Base-by-base conservation (phyloP, 495 filamentous ascomycete genomes). In the Echria macrotheca region DNA sequence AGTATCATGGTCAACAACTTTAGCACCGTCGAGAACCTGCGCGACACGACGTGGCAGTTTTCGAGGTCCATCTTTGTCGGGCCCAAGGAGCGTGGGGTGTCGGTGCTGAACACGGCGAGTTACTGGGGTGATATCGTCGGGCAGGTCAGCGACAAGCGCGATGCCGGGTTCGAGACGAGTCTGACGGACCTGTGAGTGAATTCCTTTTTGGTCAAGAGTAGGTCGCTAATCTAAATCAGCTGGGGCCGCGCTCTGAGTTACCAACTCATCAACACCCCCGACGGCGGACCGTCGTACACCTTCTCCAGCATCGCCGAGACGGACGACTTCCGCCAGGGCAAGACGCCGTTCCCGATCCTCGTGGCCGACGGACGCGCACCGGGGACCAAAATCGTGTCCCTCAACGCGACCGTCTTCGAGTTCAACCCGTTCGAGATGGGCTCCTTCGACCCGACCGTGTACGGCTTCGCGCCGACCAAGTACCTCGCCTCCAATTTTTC, bases 1-100 rank as follows among this genome's bases (percentile, higher is more conserved):
- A 89, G 85, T 23, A 77, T 97, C 14, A 93, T 81, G 58, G 72
- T 84, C 50, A 97, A 96, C 70, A 97, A 96, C 67, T 97, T 91
- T 70, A 85, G 84, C 25, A 83, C 80, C 12, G 76, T 96, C 33
- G 61, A 78, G 24, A 62, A 63, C 31, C 76, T 94, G 49, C 78
- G 82, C 24, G 64, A 79, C 25, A 64, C 81, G 5, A 49, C 80
- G 5, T 97, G 91, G 91, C 69, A 89, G 52, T 86, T 96, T 52
- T 77, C 74, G 2, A 83, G 86, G 56, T 84, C 79, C 38, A 90
- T 97, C 58, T 71, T 96, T 50, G 61, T 43, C 11, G 73, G 73
- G 1, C 73, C 73, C 10, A 58, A 67, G 44, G 32, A 61, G 36
- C 41, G 53, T 17, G 70, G 69, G 8, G 42, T 71, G 48, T 53